These are phyloP conservation scores for Tremella yokohamensis DNA, from an alignment of 768 basidiomycete genomes.

Conservation along the genomic window DNA sequence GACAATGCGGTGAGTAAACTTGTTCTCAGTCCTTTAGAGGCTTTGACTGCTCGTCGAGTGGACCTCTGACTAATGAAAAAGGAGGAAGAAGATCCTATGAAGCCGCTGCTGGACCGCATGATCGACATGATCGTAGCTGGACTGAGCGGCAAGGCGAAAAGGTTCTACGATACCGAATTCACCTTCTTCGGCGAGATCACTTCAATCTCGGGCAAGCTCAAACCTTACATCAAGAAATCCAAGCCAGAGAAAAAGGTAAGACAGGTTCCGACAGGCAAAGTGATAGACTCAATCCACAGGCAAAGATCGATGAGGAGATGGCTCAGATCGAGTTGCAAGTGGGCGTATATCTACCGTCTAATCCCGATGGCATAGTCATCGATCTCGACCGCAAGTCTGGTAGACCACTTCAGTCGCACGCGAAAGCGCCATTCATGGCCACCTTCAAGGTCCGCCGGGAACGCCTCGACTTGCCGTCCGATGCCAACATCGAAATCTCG, in stretches of 20 bases:
- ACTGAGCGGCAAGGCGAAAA: slow-evolving; percentile 79
- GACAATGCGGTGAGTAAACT: slow-evolving; percentile 74
- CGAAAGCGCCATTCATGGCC: slow-evolving; percentile 99
- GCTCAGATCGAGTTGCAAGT: slow-evolving; percentile 85
- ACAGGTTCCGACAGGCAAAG: neutral
- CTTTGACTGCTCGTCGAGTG: too few relatives aligned
- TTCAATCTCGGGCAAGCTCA: slow-evolving; percentile 94
- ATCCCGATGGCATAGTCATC: slow-evolving; percentile 93
- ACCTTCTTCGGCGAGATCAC: slow-evolving; percentile 93
- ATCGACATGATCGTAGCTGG: slow-evolving; percentile 73
- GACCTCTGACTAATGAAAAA: neutral
- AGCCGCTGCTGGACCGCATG: slow-evolving; percentile 87
- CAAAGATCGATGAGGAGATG: slow-evolving; percentile 99
- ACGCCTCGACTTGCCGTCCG: slow-evolving; percentile 61
- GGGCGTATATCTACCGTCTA: slow-evolving; percentile 96
- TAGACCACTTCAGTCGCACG: slow-evolving; percentile 91
- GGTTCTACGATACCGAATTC: slow-evolving; percentile 93
- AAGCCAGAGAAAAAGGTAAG: slow-evolving; percentile 93
- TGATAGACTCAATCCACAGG: slow-evolving; percentile 55
- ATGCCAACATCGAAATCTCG: slow-evolving; percentile 71
- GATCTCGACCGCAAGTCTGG: slow-evolving; percentile 97
- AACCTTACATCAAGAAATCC: slow-evolving; percentile 89
- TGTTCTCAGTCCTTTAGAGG: slow-evolving; percentile 16
- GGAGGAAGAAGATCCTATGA: slow-evolving; percentile 75
- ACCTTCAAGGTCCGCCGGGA: slow-evolving; percentile 98